A percentile compares a stretch with the other conserved stretches of the same genome.
Conservation (phyloP, 2,329 filamentous ascomycete genomes). For the Sporothrix globosa region DNA sequence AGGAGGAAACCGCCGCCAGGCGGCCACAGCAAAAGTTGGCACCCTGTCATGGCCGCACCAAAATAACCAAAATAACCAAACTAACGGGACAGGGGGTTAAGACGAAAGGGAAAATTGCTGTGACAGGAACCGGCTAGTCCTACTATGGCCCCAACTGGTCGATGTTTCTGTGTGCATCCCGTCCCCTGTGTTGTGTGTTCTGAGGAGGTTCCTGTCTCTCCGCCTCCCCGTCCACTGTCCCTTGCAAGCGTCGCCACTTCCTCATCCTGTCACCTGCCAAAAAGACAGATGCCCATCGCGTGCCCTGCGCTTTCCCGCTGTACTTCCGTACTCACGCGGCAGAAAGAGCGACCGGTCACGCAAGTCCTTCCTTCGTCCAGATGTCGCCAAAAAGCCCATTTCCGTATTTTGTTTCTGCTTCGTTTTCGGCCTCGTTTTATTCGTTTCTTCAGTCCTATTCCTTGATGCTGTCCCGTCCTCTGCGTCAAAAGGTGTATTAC, state of each 20-base stretch:
- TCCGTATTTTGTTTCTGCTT: conserved; percentile 20
- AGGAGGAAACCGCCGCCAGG: not conserved
- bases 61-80: conserved; percentile 16
- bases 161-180: conserved; percentile 22
- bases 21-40: conserved; percentile 9
- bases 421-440: conserved; percentile 5
- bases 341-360: conserved; percentile 15
- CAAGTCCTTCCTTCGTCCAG: conserved; percentile 1
- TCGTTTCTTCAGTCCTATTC: conserved; percentile 2
- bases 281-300: not conserved
- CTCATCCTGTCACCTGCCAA: conserved; percentile 4
- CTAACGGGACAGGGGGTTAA: conserved; percentile 11
- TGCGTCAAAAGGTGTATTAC: not conserved
- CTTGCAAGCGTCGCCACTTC: conserved; percentile 9
- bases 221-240: not conserved
- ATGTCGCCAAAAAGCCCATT: conserved; percentile 13
- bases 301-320: conserved; percentile 8
- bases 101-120: conserved; percentile 11
- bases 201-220: not conserved
- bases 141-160: conserved; percentile 19
- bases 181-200: not conserved
- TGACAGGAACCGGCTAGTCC: conserved; percentile 32
- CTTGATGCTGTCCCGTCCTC: not conserved
- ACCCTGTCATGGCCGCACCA: not conserved
- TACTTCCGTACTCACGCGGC: not conserved